Conservation (phyloP, 108 stramenopile genomes). For the Nitzschia sp. region DNA sequence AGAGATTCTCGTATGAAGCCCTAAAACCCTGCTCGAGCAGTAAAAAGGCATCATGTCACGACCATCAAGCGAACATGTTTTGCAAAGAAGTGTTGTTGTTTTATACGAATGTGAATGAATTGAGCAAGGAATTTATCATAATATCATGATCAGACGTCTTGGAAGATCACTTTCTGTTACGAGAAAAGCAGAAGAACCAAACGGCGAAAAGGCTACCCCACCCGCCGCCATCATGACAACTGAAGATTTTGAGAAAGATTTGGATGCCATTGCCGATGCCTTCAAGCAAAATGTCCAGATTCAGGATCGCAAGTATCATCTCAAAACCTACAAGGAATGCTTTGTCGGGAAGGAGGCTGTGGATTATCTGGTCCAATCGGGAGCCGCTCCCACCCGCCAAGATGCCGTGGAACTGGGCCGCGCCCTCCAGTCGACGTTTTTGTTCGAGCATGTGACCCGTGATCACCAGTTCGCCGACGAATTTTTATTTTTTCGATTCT, state of each 20-base stretch:
- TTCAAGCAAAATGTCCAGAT: slow-evolving; percentile 37
- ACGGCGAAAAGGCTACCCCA: background rate
- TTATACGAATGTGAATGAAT: too few species aligned
- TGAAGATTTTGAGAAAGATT: slow-evolving; percentile 10
- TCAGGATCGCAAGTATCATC: slow-evolving; percentile 39
- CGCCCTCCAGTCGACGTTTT: slow-evolving; percentile 16
- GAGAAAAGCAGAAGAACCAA: background rate
- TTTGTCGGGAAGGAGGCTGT: slow-evolving; percentile 70
- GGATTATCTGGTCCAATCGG: slow-evolving; percentile 49
- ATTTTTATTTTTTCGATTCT: slow-evolving; percentile 54
- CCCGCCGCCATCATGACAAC: background rate
- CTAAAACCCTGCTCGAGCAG: too few species aligned
- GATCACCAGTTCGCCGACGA: slow-evolving; percentile 68
- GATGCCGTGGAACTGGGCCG: slow-evolving; percentile 61
- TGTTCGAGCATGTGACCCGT: slow-evolving; percentile 45
- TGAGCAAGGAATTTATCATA: too few species aligned
- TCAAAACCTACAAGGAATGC: slow-evolving; percentile 52
- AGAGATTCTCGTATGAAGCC: too few species aligned
- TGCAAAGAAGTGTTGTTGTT: too few species aligned
- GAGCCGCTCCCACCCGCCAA: slow-evolving; percentile 36
- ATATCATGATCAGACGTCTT: too few species aligned
- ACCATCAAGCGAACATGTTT: too few species aligned
- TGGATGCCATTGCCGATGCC: slow-evolving; percentile 27
- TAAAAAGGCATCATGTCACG: too few species aligned
- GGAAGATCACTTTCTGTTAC: too few species aligned